Percentiles rank a stretch among this genome's conserved stretches.
phyloP scores from a whole-genome alignment of 805 yeast genomes.

The Candida insectorum region DNA sequence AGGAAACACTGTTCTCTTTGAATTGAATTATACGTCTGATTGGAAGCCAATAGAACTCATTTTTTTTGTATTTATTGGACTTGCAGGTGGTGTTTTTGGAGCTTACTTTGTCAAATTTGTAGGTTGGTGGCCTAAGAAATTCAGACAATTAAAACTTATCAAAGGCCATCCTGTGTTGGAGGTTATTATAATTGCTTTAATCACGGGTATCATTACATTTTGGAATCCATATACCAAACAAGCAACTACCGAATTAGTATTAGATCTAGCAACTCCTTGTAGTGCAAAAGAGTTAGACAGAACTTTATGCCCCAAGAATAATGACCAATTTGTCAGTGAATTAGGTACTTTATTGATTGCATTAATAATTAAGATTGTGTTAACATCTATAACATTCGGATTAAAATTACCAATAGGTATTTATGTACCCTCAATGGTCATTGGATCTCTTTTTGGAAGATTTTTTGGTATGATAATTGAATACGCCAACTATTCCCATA shows the following conservation, averaged over 20 bases:
- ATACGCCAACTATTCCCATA: conserved; percentile 24
- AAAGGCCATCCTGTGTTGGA: conserved; percentile 41
- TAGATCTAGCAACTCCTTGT: conserved; percentile 51
- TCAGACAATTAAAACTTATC: conserved; percentile 29
- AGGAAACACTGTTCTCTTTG: conserved; percentile 55
- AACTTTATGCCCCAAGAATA: conserved; percentile 26
- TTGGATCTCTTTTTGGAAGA: conserved; percentile 59
- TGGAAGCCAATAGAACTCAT: conserved; percentile 50
- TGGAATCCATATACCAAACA: conserved; percentile 48
- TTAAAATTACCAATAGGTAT: conserved; percentile 58
- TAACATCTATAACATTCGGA: conserved; percentile 56
- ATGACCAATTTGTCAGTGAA: conserved; percentile 26
- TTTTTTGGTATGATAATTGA: conserved; percentile 44
- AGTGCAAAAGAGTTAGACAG: conserved; percentile 23
- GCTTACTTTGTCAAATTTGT: conserved; percentile 47
- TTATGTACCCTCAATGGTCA: conserved; percentile 62
- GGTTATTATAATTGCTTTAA: conserved; percentile 39
- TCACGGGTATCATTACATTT: conserved; percentile 47
- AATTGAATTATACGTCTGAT: conserved; percentile 46
- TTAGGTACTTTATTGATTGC: conserved; percentile 36
- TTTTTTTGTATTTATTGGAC: conserved; percentile 45
- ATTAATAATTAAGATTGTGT: conserved; percentile 38
- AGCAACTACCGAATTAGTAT: conserved; percentile 47
- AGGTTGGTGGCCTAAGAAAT: conserved; percentile 43
- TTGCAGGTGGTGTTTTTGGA: conserved; percentile 54